Conservation (phyloP, 495 filamentous ascomycete genomes). For the Lophiostoma macrostomum region DNA sequence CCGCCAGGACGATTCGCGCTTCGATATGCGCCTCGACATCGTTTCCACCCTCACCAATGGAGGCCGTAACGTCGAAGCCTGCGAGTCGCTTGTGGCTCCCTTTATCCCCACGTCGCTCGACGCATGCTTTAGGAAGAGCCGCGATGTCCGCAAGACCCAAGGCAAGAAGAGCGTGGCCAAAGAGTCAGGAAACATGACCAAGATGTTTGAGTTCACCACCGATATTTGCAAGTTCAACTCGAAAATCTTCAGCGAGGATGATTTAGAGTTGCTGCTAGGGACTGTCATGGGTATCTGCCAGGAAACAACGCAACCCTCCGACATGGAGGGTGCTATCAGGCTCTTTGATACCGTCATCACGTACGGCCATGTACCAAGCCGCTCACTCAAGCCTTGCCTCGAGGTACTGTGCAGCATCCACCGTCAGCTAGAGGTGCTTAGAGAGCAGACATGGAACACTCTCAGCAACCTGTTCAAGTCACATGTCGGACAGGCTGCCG, state of each 20-base stretch:
- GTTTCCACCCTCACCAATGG: conserved; percentile 60
- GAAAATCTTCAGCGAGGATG: conserved; percentile 65
- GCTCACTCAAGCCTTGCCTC: conserved; percentile 65
- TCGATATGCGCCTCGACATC: conserved; percentile 61
- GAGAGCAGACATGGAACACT: conserved; percentile 70
- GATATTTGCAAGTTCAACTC: conserved; percentile 82
- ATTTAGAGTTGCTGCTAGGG: conserved; percentile 64
- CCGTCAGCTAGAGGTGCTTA: conserved; percentile 65
- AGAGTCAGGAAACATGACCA: conserved; percentile 66
- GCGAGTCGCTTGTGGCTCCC: conserved; percentile 59
- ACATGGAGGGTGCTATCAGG: conserved; percentile 70
- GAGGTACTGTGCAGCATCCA: conserved; percentile 81
- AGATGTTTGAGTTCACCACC: conserved; percentile 70
- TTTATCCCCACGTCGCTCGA: conserved; percentile 59
- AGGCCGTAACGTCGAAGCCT: conserved; percentile 61
- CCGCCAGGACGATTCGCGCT: conserved; percentile 53
- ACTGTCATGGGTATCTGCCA: conserved; percentile 69
- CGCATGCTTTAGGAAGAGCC: conserved; percentile 53
- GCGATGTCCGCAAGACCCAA: conserved; percentile 35
- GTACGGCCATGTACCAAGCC: conserved; percentile 70
- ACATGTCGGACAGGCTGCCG: conserved; percentile 59
- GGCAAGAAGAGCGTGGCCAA: conserved; percentile 42
- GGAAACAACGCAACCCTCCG: conserved; percentile 66
- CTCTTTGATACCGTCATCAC: conserved; percentile 78
- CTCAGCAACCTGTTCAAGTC: conserved; percentile 76